A percentile compares a stretch with the other conserved stretches of the same genome.
These are phyloP conservation scores for Dictyostelium capitatum DNA, from an alignment of 78 protist species.

Conservation along the genomic window DNA sequence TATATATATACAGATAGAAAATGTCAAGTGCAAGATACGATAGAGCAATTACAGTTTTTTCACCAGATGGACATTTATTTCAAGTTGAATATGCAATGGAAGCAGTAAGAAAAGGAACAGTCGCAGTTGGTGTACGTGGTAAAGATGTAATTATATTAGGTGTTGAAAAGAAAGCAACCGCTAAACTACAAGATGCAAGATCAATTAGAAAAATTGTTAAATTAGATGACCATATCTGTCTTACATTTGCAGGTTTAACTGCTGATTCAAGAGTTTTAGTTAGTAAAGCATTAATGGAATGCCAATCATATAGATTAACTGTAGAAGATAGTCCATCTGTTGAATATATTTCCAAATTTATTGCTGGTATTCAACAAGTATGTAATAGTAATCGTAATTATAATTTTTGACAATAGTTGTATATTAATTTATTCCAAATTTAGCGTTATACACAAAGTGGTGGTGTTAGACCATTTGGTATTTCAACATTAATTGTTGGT, in stretches of 20 bases:
- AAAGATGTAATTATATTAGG: slow-evolving; percentile 95
- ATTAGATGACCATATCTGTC: slow-evolving; percentile 96
- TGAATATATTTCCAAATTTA: slow-evolving; percentile 94
- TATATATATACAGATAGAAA: neutral
- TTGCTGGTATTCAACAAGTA: slow-evolving; percentile 97
- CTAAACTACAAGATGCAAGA: slow-evolving; percentile 97
- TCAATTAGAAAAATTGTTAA: slow-evolving; percentile 97
- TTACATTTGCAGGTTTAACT: slow-evolving; percentile 97
- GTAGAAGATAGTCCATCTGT: slow-evolving; percentile 96
- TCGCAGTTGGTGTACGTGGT: slow-evolving; percentile 98
- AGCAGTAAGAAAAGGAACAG: slow-evolving; percentile 99
- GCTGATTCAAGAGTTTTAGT: slow-evolving; percentile 85
- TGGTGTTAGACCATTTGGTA: slow-evolving; percentile 99
- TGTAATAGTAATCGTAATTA: neutral
- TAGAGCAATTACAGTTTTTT: slow-evolving; percentile 99
- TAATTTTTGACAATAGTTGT: neutral
- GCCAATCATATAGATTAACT: slow-evolving; percentile 97
- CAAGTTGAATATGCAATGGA: slow-evolving; percentile 99
- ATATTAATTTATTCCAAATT: neutral
- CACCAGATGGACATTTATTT: slow-evolving; percentile 99
- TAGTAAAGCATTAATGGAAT: slow-evolving; percentile 96
- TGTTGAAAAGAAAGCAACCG: slow-evolving; percentile 93
- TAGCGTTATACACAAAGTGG: slow-evolving; percentile 98
- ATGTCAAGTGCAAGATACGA: slow-evolving; percentile 93
- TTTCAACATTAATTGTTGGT: slow-evolving; percentile 97